phyloP scores from a whole-genome alignment of 106 monocot genomes.

The Dendrobium nobile region DNA sequence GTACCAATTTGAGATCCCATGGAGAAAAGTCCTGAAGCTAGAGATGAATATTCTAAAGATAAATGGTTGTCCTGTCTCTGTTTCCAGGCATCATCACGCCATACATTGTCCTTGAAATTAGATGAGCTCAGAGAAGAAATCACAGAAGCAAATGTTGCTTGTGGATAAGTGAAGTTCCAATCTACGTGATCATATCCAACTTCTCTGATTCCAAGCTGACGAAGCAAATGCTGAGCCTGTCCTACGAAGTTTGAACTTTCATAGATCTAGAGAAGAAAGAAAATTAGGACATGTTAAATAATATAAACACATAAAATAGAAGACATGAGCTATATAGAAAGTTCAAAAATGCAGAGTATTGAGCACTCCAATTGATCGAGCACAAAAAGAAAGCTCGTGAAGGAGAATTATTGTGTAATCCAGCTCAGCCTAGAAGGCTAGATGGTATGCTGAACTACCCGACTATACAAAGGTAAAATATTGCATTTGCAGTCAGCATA shows the following conservation, averaged over 20 bases:
- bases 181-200: conserved; percentile 7
- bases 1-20: conserved; percentile 2
- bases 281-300: not conserved
- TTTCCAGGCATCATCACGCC: conserved; percentile 4
- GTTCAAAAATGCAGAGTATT: not conserved
- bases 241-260: conserved; percentile 51
- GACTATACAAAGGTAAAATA: too few relatives aligned
- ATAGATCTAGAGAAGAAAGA: conserved; percentile 27
- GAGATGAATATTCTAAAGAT: conserved; percentile 3
- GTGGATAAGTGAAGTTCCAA: conserved; percentile 8
- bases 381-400: too few relatives aligned
- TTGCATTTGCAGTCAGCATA: too few relatives aligned
- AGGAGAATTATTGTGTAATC: too few relatives aligned
- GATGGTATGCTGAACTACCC: too few relatives aligned
- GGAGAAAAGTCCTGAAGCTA: conserved; percentile 8
- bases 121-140: conserved; percentile 5
- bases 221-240: conserved; percentile 32
- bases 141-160: conserved; percentile 13
- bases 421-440: too few relatives aligned
- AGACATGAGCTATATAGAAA: not conserved
- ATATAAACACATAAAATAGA: not conserved
- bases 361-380: too few relatives aligned
- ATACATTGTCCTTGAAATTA: conserved; percentile 10
- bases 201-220: conserved; percentile 8
- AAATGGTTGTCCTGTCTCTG: not conserved